Base-by-base conservation (phyloP, 1,139 yeast genomes). In the Debaryomycetaceae sp. region DNA sequence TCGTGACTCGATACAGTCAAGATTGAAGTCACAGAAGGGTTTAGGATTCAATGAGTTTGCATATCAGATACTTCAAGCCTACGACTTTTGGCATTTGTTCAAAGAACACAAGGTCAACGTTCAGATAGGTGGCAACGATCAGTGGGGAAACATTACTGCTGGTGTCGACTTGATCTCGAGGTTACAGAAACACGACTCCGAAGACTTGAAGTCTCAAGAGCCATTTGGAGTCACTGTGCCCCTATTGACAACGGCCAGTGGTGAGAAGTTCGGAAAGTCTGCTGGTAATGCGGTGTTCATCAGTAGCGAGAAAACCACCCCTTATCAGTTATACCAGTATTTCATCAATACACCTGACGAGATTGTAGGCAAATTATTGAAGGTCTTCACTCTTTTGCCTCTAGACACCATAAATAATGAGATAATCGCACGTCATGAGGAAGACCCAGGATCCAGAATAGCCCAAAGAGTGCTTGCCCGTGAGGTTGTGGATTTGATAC, bases 71-170 rank as follows among this genome's bases (percentile, higher is more conserved):
- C 65, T 92, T 37, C 99, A 92, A 59, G 98, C 97, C 0, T 92
- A 80, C 59, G 99, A 92, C 58, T 94, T 89, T 56, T 89, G 86
- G 78, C 89, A 91, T 55, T 67, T 94, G 48, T 81, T 80, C 64
- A 73, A 73, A 34, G 59, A 75, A 13, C 67, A 78, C 31, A 65
- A 70, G 3, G 94, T 92, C 33, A 70, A 75, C 37, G 62, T 89
- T 29, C 97, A 92, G 63, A 80, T 94, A 18, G 99, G 99, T 13
- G 99, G 99, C 6, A 89, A 86, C 56, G 98, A 92, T 58, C 99
- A 92, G 62, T 92, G 97, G 92, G 99, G 99, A 1, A 92, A 92
- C 54, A 94, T 94, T 46, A 88, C 95, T 5, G 98, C 98, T 0
- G 99, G 99, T 0, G 78, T 87, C 37, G 98, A 92, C 55, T 70